Base-by-base conservation (phyloP, 208 protist species). In the Polymyxa betae region DNA sequence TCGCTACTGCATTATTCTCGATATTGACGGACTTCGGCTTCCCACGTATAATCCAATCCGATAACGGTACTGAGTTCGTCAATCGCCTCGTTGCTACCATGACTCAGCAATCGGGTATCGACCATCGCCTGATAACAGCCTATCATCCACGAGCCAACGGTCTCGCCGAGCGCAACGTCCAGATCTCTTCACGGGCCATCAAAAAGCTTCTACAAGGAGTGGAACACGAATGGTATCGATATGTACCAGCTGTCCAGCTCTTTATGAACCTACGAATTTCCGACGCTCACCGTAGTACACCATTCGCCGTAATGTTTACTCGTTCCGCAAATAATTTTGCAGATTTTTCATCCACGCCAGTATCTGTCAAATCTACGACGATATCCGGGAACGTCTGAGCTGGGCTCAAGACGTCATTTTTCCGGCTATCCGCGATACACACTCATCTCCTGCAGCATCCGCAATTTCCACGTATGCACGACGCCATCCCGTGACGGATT, bases 401-500 rank as follows among this genome's bases (percentile, higher is more conserved):
- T 66, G 54, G 54, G 54, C 54, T 16, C 54, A 66, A 66, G 54
- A 66, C 20, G 54, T 66, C 54, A 66, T 66, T 66, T 66, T 66
- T 29, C 54, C 54, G 54, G 54, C 54, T 32, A 66, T 66, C 16
- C 54, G 54, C 54, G 54, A 66, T 29, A 16, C 20, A 32, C 54
- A 66, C 54, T 16, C 54, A 29, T 66, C 54, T 16, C 54, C 16
- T 29, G 54, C 54, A 66, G 16, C 54, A 29, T 16, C 54, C 16
- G 54, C 54, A 16, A 66, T 66, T 29, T 16, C 54, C 20, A 29
- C 54, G 54, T 66, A 32, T 29, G 54, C 54, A 16, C 54, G 54
- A 29, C 54, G 54, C 29, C 54, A 66, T 29, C 54, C 54, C 16
- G 29, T 16, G 54, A 66, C 29, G 29, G 20, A 29, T 66, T 66